Evolutionary conservation across 495 filamentous ascomycete species (phyloP).

Genomic region (Lophiostoma macrostomum): DNA sequence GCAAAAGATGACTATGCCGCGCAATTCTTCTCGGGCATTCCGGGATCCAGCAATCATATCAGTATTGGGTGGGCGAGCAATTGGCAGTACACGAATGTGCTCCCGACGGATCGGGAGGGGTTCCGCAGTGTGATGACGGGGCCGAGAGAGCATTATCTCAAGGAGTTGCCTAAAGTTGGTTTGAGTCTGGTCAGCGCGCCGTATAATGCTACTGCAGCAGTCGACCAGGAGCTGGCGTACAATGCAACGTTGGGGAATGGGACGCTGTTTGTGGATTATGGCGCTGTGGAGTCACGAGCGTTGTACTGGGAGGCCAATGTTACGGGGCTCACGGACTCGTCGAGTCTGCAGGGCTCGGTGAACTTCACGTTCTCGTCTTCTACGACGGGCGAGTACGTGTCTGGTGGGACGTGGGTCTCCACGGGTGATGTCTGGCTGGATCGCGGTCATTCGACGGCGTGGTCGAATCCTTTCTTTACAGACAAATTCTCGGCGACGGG

Average conservation of each 20-base stretch:
- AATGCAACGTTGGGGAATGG: slow-evolving; percentile 40
- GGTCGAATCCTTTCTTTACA: slow-evolving; percentile 50
- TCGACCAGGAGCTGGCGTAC: slow-evolving; percentile 35
- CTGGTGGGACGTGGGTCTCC: slow-evolving; percentile 47
- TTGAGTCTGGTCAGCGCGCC: slow-evolving; percentile 46
- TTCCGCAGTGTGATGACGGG: slow-evolving; percentile 54
- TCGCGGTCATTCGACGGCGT: slow-evolving; percentile 44
- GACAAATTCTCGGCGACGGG: slow-evolving; percentile 46
- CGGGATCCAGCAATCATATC: slow-evolving; percentile 41
- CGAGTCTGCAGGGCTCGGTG: slow-evolving; percentile 42
- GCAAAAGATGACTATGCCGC: slow-evolving; percentile 60
- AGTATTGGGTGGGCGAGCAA: slow-evolving; percentile 60
- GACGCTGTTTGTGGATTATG: slow-evolving; percentile 44
- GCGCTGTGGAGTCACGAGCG: slow-evolving; percentile 43
- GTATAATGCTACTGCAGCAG: slow-evolving; percentile 41
- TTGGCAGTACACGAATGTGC: slow-evolving; percentile 55
- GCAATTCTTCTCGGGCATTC: slow-evolving; percentile 51
- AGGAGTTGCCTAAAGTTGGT: slow-evolving; percentile 44
- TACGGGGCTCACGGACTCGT: slow-evolving; percentile 38
- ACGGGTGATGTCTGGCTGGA: slow-evolving; percentile 49
- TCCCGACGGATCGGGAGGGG: slow-evolving; percentile 47
- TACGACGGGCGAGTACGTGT: slow-evolving; percentile 46
- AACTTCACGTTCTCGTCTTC: slow-evolving; percentile 54
- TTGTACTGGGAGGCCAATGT: slow-evolving; percentile 49
- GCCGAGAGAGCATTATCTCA: slow-evolving; percentile 46